These are phyloP conservation scores for Magnolia changhungtana DNA, from an alignment of 164 flowering plant genomes.

Conservation along the genomic window DNA sequence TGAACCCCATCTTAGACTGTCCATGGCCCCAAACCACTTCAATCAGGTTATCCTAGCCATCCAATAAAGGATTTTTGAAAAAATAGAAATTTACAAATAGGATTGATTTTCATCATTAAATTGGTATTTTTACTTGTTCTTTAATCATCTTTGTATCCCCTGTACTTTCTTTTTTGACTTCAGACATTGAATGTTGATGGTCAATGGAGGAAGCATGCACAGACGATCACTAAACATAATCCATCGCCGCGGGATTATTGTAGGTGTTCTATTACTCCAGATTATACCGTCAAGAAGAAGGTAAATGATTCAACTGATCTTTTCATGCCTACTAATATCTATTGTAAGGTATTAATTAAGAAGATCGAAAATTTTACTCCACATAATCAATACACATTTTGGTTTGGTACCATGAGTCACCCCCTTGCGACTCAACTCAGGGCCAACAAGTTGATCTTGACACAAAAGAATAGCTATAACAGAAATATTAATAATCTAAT, in stretches of 20 bases:
- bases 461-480: too few species aligned
- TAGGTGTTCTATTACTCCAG: conserved; percentile 49
- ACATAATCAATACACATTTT: not conserved
- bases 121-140: not conserved
- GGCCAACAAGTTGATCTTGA: too few species aligned
- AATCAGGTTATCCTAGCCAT: not conserved
- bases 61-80: too few species aligned
- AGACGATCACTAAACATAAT: conserved; percentile 54
- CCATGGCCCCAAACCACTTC: too few species aligned
- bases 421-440: too few species aligned
- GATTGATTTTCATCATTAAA: not conserved
- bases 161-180: not conserved
- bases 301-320: conserved; percentile 17
- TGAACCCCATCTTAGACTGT: too few species aligned
- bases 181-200: conserved; percentile 54
- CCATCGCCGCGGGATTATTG: conserved; percentile 61
- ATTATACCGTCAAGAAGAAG: conserved; percentile 62
- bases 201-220: conserved; percentile 73
- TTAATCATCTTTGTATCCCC: not conserved
- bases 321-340: not conserved
- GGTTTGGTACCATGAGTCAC: too few species aligned
- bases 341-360: not conserved
- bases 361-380: not conserved
- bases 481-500: too few species aligned
- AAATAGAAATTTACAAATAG: not conserved